A percentile compares a stretch with the other conserved stretches of the same genome.
Conservation (phyloP, 177 flowering plant species). For the Vitis hybrid region DNA sequence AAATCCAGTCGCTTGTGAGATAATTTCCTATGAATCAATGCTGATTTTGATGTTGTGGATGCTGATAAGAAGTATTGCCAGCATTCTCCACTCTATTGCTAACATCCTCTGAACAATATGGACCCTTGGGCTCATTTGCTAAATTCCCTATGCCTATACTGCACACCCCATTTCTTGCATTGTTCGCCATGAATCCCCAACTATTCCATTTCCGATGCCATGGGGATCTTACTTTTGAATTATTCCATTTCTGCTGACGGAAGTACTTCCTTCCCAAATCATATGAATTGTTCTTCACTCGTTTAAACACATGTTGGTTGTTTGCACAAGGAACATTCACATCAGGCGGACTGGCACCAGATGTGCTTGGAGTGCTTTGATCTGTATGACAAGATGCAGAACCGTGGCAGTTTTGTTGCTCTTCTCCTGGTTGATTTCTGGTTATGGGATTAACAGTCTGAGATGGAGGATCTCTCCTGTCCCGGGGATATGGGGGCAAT, state of each 20-base stretch:
- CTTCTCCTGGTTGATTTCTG: slow-evolving; percentile 9
- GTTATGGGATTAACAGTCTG: slow-evolving; percentile 12
- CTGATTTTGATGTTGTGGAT: slow-evolving; percentile 25
- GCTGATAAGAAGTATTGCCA: slow-evolving; percentile 26
- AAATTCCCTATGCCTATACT: slow-evolving; percentile 28
- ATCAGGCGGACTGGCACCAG: slow-evolving; percentile 20
- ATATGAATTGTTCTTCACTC: slow-evolving; percentile 30
- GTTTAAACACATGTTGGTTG: slow-evolving; percentile 22
- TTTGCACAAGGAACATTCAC: slow-evolving; percentile 18
- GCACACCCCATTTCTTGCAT: slow-evolving; percentile 29
- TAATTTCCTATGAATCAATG: slow-evolving; percentile 29
- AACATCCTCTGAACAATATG: slow-evolving; percentile 25
- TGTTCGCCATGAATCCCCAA: slow-evolving; percentile 36
- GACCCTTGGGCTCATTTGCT: slow-evolving; percentile 22
- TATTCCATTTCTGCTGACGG: slow-evolving; percentile 66
- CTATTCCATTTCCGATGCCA: slow-evolving; percentile 45
- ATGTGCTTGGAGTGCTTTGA: slow-evolving; percentile 28
- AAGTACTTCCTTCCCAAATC: slow-evolving; percentile 57
- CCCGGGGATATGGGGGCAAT: slow-evolving; percentile 58
- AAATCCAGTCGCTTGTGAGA: slow-evolving; percentile 9
- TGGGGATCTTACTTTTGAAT: slow-evolving; percentile 36
- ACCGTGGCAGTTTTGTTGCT: slow-evolving; percentile 11
- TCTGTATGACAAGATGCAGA: slow-evolving; percentile 16
- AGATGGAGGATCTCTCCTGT: slow-evolving; percentile 13
- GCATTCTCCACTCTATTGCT: slow-evolving; percentile 24